Evolutionary conservation across 139 green algal genomes (phyloP), one percentile per base, ranked within the genome.

Genomic region (Chlorella vulgaris): DNA sequence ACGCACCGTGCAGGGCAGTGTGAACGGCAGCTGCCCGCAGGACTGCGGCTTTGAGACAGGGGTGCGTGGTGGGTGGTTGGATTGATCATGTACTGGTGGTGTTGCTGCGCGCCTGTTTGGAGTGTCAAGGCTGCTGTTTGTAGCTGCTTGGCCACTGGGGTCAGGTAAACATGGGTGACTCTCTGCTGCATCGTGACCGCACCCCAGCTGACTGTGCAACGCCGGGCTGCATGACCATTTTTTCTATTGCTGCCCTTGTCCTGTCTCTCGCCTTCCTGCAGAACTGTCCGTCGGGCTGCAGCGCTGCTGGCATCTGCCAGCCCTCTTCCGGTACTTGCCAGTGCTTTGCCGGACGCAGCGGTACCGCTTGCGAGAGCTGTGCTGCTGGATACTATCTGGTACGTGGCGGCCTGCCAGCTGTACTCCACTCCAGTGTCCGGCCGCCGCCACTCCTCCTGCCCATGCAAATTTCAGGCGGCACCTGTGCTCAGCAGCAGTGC

Each of bases 31-130:
- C 68, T 93, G 89, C 80, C 84, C 82, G 33, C 43, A 69, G 26
- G 89, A 93, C 76, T 93, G 89, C 74, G 67, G 63, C 4, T 29
- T 91, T 7, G 74, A 80, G 31, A 86, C 81, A 50, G 68, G 39
- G 73, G 73, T 69, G 73, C 0, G 73, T 65, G 21, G 62, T 42
- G 38, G 29, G 10, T 47, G 31, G 4, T 10, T 71, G 65, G 33
- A 18, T 6, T 7, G 4, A 22, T 15, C 6, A 4, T 69, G 24
- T 69, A n/a, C n/a, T n/a, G n/a, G n/a, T n/a, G n/a, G n/a, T n/a
- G n/a, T n/a, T n/a, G n/a, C n/a, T n/a, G n/a, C n/a, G n/a, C n/a
- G n/a, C n/a, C n/a, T n/a, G n/a, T n/a, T n/a, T n/a, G n/a, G n/a
- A n/a, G n/a, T n/a, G n/a, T n/a, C n/a, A n/a, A n/a, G n/a, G n/a